Evolutionary conservation across 2,329 filamentous ascomycete species (phyloP), one percentile per base, ranked within the genome.

Genomic region (Chaetomium sp.): DNA sequence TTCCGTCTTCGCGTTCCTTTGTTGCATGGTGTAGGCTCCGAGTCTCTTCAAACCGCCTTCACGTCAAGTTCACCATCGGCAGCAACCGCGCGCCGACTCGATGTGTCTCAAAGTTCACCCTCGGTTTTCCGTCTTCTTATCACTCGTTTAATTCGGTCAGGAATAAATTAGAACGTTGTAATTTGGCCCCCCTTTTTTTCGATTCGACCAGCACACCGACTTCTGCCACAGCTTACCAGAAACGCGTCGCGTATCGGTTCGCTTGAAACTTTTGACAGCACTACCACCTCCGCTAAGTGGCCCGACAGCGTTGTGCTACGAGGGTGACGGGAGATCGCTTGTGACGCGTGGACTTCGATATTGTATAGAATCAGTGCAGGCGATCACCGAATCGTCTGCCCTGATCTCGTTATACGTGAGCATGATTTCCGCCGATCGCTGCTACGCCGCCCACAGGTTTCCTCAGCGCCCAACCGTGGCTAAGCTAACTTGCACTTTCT

Each of bases 311-410:
- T 45, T 57, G 27, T 62, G 47, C 13, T 59, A 31, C 6, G 38
- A 31, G 45, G 38, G 50, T 55, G 38, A 42, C 42, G 12, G 60
- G 25, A 60, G 25, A 35, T 49, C 16, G 55, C 31, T 53, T 49
- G 63, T 50, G 57, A 68, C 69, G 68, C 68, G 66, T 64, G 38
- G 65, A 61, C 38, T 53, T 50, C 29, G 47, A 50, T 27, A 33
- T 38, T 35, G 31, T 69, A 67, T 83, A 85, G 83, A 80, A 76
- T 82, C 82, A 83, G 85, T 79, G 83, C 83, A 85, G 85, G 81
- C 85, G 84, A 85, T 76, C 74, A 72, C 67, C 74, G 70, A 72
- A 74, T 85, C 83, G 85, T 87, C 85, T 87, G 85, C 82, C 78
- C 84, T 87, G 84, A 82, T 86, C 84, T 85, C 82, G 72, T 74